Evolutionary conservation across 2,329 filamentous ascomycete genomes (phyloP).

Genomic region (Arthrobotrys sinensis): DNA sequence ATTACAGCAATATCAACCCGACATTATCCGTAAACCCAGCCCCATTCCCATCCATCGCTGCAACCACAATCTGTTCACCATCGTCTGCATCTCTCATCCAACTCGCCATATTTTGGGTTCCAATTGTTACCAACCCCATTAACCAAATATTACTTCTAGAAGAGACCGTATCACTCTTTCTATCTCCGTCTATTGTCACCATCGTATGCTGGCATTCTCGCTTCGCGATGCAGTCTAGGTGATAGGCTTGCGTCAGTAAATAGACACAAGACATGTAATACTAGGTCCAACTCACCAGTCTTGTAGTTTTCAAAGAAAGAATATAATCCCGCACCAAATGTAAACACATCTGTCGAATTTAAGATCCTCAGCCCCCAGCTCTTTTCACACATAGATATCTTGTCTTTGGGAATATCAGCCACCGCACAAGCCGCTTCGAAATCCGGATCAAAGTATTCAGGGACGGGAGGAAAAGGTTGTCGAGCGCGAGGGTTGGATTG

Average conservation of each 20-base stretch:
- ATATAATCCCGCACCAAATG: slow-evolving; percentile 67
- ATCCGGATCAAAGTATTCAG: slow-evolving; percentile 63
- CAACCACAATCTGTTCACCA: slow-evolving; percentile 33
- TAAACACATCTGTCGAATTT: slow-evolving; percentile 64
- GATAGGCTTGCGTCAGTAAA: not conserved
- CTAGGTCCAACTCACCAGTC: slow-evolving; percentile 32
- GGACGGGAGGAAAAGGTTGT: slow-evolving; percentile 67
- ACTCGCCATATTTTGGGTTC: slow-evolving; percentile 44
- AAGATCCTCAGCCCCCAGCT: slow-evolving; percentile 65
- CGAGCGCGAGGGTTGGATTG: slow-evolving; percentile 69
- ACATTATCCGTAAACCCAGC: slow-evolving; percentile 54
- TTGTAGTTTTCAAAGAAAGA: slow-evolving; percentile 66
- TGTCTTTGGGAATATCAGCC: slow-evolving; percentile 16
- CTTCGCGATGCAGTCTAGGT: slow-evolving; percentile 60
- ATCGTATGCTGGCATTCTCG: slow-evolving; percentile 59
- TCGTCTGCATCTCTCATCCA: slow-evolving; percentile 31
- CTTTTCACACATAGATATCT: slow-evolving; percentile 66
- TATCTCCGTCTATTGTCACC: slow-evolving; percentile 51
- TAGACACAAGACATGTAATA: not conserved
- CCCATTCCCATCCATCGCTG: slow-evolving; percentile 44
- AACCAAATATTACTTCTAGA: slow-evolving; percentile 57
- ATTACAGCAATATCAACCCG: slow-evolving; percentile 47
- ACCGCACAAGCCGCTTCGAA: slow-evolving; percentile 28
- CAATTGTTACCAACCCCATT: slow-evolving; percentile 54
- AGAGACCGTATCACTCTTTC: slow-evolving; percentile 28